Base-by-base conservation (phyloP, 2,329 filamentous ascomycete genomes). In the Graphilbum fragrans region DNA sequence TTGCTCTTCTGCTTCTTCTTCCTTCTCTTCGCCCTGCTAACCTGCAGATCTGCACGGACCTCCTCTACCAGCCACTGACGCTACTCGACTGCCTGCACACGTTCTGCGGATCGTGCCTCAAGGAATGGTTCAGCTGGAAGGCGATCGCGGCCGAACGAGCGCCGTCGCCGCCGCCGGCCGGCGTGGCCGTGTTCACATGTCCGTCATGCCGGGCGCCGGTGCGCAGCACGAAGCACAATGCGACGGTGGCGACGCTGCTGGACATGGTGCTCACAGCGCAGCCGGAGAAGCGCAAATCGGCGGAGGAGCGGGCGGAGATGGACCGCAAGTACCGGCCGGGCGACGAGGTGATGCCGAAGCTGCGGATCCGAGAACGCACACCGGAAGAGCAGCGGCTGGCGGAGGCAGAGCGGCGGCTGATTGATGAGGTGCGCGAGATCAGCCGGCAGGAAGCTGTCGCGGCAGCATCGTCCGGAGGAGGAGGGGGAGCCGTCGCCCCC, bases 11-110 rank as follows among this genome's bases (percentile, higher is more conserved):
- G 18, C 41, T 18, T 35, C 23, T 25, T 42, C 43, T 39, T 35
- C 34, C 36, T 22, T 35, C 25, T 23, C 39, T 25, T 39, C 25
- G 31, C 14, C 9, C 12, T 7, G 20, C 43, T 45, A 22, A 37
- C 39, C 32, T 45, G 11, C 52, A 95, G 88, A 98, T 98, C 55
- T 98, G 92, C 69, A 94, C 90, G 52, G 92, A 96, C 61, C 75
- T 94, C 49, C 78, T 94, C 48, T 93, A 86, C 63, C 85, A 93
- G 59, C 87, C 88, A 27, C 72, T 94, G 49, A 94, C 87, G 22
- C 77, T 94, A 38, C 83, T 94, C 59, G 86, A 94, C 66, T 94
- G 87, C 58, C 75, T 94, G 35, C 87, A 94, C 63, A 95, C 90
- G 36, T 98, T 93, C 62, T 98, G 92, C 66, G 92, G 88, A 49